A percentile compares a stretch with the other conserved stretches of the same genome.
Evolutionary conservation across 1,284 basidiomycete species (phyloP).

Genomic region (Marasmius sp.): DNA sequence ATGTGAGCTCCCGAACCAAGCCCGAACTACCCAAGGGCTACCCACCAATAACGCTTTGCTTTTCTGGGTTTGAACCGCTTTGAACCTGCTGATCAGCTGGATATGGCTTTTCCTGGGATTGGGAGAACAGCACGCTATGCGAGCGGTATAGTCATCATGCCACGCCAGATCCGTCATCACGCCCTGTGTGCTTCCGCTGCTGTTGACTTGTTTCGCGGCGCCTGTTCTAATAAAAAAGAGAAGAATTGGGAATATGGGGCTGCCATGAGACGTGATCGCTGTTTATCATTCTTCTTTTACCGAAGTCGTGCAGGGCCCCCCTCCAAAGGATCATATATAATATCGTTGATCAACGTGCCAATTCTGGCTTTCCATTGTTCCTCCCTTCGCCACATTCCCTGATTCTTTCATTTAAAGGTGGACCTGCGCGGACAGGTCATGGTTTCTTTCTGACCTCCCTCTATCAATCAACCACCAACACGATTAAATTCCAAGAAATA

Average conservation of each 20-base stretch:
- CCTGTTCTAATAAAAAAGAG: neutral
- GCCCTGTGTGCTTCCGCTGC: neutral
- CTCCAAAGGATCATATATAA: neutral
- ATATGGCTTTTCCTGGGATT: conserved; percentile 5
- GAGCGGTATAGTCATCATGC: neutral
- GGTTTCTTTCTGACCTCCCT: neutral
- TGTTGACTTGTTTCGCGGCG: neutral
- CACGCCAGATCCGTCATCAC: neutral
- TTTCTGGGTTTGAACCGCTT: neutral
- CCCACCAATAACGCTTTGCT: no score
- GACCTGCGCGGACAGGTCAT: neutral
- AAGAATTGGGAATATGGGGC: neutral
- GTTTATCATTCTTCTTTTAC: conserved; percentile 5
- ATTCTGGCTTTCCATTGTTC: conserved; percentile 2
- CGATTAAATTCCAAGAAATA: neutral
- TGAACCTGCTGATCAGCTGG: conserved; percentile 6
- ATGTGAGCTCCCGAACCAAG: no score
- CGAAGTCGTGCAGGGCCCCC: neutral
- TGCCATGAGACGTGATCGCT: neutral
- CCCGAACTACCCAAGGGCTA: no score
- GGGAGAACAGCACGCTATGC: neutral
- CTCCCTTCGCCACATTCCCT: neutral
- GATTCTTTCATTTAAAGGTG: neutral
- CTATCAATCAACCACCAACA: neutral
- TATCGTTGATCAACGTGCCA: neutral